Percentiles rank a stretch among this genome's conserved stretches.
These are phyloP conservation scores for Lentinula boryana DNA, from an alignment of 768 basidiomycete genomes.

Conservation along the genomic window DNA sequence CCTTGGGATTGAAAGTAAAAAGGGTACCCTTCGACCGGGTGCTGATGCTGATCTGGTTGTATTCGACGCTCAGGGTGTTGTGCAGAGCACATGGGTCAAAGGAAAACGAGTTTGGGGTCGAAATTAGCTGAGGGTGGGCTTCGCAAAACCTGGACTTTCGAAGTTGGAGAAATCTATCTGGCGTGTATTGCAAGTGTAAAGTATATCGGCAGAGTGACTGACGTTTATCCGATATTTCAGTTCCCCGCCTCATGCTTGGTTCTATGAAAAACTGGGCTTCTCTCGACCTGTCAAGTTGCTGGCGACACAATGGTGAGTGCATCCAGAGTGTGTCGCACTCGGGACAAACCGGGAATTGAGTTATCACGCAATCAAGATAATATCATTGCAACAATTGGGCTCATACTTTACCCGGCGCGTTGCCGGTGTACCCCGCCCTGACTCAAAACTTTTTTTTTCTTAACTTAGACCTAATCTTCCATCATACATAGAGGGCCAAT, in stretches of 20 bases:
- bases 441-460: neutral
- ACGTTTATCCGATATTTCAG: neutral
- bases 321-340: neutral
- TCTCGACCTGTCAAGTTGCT: neutral
- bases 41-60: conserved; percentile 84
- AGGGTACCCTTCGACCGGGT: conserved; percentile 78
- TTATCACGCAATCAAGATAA: neutral
- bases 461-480: neutral
- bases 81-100: conserved; percentile 70
- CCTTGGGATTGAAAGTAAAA: conserved; percentile 71
- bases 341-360: neutral
- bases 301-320: no score
- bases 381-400: neutral
- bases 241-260: neutral
- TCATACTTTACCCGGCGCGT: neutral
- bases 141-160: neutral
- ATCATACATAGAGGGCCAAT: neutral
- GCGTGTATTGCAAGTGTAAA: neutral
- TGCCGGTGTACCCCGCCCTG: neutral
- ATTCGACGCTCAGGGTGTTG: conserved; percentile 60
- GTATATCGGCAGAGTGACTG: neutral
- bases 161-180: no score
- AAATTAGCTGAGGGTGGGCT: conserved; percentile 7
- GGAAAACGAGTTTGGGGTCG: conserved; percentile 64
- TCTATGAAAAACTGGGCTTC: conserved; percentile 14